Conservation (phyloP, 31 red algal genomes). For the Asparagopsis taxiformis region DNA sequence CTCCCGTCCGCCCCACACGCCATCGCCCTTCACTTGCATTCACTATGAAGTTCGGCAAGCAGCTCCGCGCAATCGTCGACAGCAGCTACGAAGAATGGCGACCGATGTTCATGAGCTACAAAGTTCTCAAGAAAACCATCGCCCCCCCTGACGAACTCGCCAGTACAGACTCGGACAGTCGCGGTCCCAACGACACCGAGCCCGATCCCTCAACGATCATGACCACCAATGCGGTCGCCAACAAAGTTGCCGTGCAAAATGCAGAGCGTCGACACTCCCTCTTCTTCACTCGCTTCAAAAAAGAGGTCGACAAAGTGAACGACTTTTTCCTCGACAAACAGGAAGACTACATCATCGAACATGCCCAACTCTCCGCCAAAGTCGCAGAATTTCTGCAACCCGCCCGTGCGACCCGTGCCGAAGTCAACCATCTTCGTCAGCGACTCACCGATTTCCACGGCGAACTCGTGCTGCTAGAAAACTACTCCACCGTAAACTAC, state of each 20-base stretch:
- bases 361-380: constrained; percentile 24
- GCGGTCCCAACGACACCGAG: too few species aligned
- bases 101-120: too few species aligned
- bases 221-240: not conserved
- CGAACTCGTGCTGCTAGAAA: constrained; percentile 70
- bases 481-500: constrained; percentile 91
- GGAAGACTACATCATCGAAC: constrained; percentile 95
- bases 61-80: too few species aligned
- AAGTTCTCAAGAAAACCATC: too few species aligned
- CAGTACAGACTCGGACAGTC: too few species aligned
- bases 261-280: constrained; percentile 2
- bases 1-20: too few species aligned
- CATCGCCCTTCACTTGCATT: too few species aligned
- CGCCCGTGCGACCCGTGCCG: constrained; percentile 15
- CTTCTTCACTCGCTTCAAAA: constrained; percentile 66
- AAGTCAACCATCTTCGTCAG: constrained; percentile 35
- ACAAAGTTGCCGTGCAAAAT: not conserved
- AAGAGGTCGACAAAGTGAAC: constrained; percentile 96
- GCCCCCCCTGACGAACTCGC: too few species aligned
- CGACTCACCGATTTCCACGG: constrained; percentile 78
- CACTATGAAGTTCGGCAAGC: too few species aligned
- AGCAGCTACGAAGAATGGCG: too few species aligned
- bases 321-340: constrained; percentile 94
- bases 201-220: too few species aligned
- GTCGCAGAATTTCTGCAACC: constrained; percentile 45